Base-by-base conservation (phyloP, 2,329 filamentous ascomycete genomes). In the Beauveria australis region DNA sequence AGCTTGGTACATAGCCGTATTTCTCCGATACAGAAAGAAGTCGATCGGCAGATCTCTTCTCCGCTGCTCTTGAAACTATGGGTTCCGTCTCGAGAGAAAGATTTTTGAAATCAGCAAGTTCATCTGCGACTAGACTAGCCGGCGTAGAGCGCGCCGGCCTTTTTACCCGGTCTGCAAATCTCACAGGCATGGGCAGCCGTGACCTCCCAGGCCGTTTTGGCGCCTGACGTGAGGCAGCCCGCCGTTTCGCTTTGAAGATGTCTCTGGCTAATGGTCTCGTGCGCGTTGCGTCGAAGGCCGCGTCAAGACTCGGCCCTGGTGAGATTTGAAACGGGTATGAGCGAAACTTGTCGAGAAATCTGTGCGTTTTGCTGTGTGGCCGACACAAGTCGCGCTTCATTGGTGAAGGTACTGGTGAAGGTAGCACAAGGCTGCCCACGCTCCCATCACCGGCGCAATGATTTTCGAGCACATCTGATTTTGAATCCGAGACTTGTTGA, bases 171-270 rank as follows among this genome's bases (percentile, higher is more conserved):
- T 60, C 49, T 30, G 58, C 24, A 37, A 60, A 60, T 54, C 43
- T 60, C 8, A 60, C 51, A 33, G 58, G 51, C 30, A 41, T 60
- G 14, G 58, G 58, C 12, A 60, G 43, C 7, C n/a, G 28, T 48
- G 58, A 30, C 28, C 22, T 24, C 16, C 46, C 58, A 3, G 30
- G 51, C 43, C 58, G 22, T 22, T 60, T 60, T 24, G 51, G 43
- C 8, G 49, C 19, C 12, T 54, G 58, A 12, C 58, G 58, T 7
- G 51, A 48, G 6, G 47, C 49, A 5, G 16, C 18, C 22, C 51
- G 58, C 16, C 58, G 51, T 30, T 16, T 48, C 49, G 18, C 51
- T 10, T 60, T 54, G 30, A 60, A 48, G 24, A 54, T 49, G 30
- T 53, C 43, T 43, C 51, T 60, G 10, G 22, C 28, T 37, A 44